Evolutionary conservation across 2,329 filamentous ascomycete species (phyloP).

Genomic region (Pezicula carpinea): DNA sequence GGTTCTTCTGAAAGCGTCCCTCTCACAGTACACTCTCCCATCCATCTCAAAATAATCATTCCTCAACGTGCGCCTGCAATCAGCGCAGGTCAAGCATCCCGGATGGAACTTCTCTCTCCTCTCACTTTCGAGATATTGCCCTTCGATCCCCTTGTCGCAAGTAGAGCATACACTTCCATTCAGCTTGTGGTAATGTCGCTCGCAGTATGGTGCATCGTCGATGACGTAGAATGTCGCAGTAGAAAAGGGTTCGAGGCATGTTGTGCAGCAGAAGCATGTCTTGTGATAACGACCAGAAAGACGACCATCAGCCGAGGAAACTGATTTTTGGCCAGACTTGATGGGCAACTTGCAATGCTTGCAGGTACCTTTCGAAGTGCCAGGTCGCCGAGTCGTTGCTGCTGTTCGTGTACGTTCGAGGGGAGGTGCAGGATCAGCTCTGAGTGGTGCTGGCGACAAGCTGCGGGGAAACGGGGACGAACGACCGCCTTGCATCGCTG

Average conservation of each 20-base stretch:
- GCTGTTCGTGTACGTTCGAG: constrained; percentile 6
- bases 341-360: constrained; percentile 77
- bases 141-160: constrained; percentile 85
- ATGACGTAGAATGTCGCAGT: constrained; percentile 92
- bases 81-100: constrained; percentile 77
- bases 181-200: constrained; percentile 85
- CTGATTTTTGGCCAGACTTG: constrained; percentile 68
- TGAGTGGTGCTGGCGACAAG: neutral
- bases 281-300: constrained; percentile 94
- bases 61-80: constrained; percentile 68
- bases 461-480: constrained; percentile 27
- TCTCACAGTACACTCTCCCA: constrained; percentile 78
- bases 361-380: constrained; percentile 57
- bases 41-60: constrained; percentile 91
- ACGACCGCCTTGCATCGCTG: constrained; percentile 32
- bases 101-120: constrained; percentile 76
- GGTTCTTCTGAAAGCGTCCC: constrained; percentile 57
- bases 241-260: constrained; percentile 74
- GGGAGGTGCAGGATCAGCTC: no score
- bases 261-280: constrained; percentile 86
- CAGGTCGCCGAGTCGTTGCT: constrained; percentile 13
- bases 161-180: constrained; percentile 81
- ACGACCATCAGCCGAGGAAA: constrained; percentile 88
- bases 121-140: constrained; percentile 86
- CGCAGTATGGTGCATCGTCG: constrained; percentile 82